Conservation (phyloP, 345 rosid genomes). For the Viola odorata region DNA sequence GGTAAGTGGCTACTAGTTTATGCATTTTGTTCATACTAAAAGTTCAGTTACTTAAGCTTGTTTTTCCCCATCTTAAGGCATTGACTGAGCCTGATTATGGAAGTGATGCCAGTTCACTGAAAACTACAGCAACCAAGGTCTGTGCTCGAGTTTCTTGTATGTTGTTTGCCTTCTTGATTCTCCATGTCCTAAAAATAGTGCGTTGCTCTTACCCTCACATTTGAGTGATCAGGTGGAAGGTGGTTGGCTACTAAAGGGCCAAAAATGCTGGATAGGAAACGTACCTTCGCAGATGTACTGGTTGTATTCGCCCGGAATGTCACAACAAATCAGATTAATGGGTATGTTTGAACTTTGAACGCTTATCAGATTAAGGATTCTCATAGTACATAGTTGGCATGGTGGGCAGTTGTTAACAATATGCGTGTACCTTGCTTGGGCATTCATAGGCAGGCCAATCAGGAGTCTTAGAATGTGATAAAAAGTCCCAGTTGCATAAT, state of each 20-base stretch:
- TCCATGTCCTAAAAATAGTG: constrained; percentile 6
- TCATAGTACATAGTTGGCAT: neutral
- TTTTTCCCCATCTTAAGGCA: constrained; percentile 41
- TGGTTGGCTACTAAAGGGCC: constrained; percentile 88
- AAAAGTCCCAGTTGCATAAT: no score
- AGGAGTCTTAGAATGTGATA: no score
- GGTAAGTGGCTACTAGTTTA: constrained; percentile 40
- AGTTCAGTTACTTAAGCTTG: constrained; percentile 15
- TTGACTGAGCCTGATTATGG: constrained; percentile 96
- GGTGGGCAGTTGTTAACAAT: neutral
- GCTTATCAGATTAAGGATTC: neutral
- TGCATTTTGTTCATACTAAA: neutral
- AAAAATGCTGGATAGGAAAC: constrained; percentile 98
- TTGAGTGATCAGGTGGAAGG: constrained; percentile 56
- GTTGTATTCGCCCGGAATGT: constrained; percentile 76
- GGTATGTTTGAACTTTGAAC: constrained; percentile 39
- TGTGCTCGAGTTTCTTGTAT: constrained; percentile 10
- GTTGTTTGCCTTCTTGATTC: neutral
- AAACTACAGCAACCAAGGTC: constrained; percentile 86
- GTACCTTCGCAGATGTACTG: constrained; percentile 91
- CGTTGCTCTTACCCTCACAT: constrained; percentile 8
- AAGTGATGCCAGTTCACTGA: constrained; percentile 86
- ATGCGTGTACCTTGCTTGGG: no score
- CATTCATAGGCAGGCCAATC: no score
- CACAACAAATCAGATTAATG: constrained; percentile 77